phyloP scores from a whole-genome alignment of 164 flowering plant species.

The Liriodendron chinense region DNA sequence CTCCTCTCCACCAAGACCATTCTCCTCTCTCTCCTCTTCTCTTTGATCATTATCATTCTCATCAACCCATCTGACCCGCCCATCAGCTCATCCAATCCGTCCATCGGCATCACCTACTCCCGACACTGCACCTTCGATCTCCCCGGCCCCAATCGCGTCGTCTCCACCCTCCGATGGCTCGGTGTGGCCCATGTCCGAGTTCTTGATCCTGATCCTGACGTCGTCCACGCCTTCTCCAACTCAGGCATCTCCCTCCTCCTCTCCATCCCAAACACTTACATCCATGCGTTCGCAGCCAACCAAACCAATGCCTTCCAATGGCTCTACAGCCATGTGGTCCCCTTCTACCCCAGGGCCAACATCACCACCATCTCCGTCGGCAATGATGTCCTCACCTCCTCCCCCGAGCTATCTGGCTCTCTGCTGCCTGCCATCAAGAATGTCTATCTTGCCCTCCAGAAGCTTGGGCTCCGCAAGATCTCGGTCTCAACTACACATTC shows the following conservation, averaged over 20 bases:
- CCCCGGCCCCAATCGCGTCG: slow-evolving; percentile 10
- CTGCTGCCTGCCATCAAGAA: slow-evolving; percentile 64
- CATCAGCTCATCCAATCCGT: not conserved
- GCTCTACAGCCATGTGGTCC: slow-evolving; percentile 60
- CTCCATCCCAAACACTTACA: slow-evolving; percentile 51
- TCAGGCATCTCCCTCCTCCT: slow-evolving; percentile 61
- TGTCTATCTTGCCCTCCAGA: slow-evolving; percentile 42
- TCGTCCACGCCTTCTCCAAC: slow-evolving; percentile 60
- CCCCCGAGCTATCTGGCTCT: slow-evolving; percentile 27
- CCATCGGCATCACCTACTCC: not conserved
- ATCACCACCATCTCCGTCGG: slow-evolving; percentile 74
- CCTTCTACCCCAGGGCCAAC: slow-evolving; percentile 64
- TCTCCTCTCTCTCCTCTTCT: too few species aligned
- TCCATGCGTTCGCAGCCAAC: slow-evolving; percentile 59
- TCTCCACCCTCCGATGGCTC: slow-evolving; percentile 27
- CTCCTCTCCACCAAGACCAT: too few species aligned
- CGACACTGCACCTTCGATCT: not conserved
- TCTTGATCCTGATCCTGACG: slow-evolving; percentile 39
- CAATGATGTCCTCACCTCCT: slow-evolving; percentile 26
- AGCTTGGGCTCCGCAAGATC: slow-evolving; percentile 55
- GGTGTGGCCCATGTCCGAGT: slow-evolving; percentile 40
- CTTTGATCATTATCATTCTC: not conserved
- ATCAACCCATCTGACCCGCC: not conserved
- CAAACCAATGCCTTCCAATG: slow-evolving; percentile 54
- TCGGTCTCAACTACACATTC: slow-evolving; percentile 74